Evolutionary conservation across 352 stramenopile genomes (phyloP).

Genomic region (Elongisporangium undulatum): DNA sequence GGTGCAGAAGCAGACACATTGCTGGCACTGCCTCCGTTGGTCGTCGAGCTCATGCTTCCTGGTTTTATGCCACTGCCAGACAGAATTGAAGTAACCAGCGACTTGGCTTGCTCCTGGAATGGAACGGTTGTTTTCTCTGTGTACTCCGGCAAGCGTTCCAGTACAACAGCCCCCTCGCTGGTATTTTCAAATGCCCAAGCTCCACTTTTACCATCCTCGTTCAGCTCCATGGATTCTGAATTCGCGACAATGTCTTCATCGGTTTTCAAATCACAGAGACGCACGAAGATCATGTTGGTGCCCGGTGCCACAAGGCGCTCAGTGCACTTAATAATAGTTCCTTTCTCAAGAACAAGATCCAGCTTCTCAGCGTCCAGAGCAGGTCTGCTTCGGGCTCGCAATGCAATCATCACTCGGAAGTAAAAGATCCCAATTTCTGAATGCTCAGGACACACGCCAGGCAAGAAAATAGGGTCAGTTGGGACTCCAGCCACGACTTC

Average conservation of each 20-base stretch:
- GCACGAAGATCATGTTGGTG: conserved; percentile 66
- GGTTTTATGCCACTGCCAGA: conserved; percentile 36
- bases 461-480: conserved; percentile 35
- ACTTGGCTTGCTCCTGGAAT: conserved; percentile 69
- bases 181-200: conserved; percentile 72
- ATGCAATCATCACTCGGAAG: conserved; percentile 46
- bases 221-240: conserved; percentile 5
- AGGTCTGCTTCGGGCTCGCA: conserved; percentile 41
- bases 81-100: conserved; percentile 59
- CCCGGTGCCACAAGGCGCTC: conserved; percentile 54
- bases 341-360: conserved; percentile 47
- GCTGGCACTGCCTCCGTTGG: conserved; percentile 10
- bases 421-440: conserved; percentile 59
- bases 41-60: conserved; percentile 2
- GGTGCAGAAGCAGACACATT: conserved; percentile 14
- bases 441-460: conserved; percentile 56
- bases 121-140: conserved; percentile 16
- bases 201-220: conserved; percentile 22
- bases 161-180: conserved; percentile 41
- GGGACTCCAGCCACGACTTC: not conserved
- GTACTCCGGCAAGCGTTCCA: conserved; percentile 57
- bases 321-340: conserved; percentile 39
- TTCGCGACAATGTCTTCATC: conserved; percentile 10
- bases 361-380: conserved; percentile 50
- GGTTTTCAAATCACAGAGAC: conserved; percentile 13